Conservation (phyloP, 2,329 filamentous ascomycete genomes). For the Colletotrichum theobromicola region DNA sequence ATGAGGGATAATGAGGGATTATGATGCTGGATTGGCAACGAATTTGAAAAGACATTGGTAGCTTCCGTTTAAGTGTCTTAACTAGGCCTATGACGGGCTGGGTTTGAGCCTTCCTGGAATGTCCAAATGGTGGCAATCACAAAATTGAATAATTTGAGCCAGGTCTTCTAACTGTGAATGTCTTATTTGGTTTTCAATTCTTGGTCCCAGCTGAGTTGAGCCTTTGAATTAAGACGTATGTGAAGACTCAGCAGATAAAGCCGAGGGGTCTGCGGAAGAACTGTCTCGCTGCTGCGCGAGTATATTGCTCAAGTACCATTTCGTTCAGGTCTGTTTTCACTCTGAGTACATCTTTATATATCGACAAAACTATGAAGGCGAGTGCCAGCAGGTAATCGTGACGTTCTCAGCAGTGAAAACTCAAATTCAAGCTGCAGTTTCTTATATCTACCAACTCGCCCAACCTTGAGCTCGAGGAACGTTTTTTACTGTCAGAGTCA, state of each 20-base stretch:
- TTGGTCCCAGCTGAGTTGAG: not conserved
- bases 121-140: too few species aligned
- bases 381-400: not conserved
- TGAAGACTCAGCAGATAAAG: not conserved
- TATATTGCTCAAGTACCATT: not conserved
- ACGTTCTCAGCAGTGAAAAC: not conserved
- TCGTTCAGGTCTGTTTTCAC: not conserved
- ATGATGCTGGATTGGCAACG: not conserved
- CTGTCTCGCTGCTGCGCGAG: not conserved
- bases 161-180: not conserved
- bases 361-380: too few species aligned
- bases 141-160: not conserved
- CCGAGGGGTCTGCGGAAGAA: not conserved
- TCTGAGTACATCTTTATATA: rapidly evolving
- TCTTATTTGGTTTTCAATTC: not conserved
- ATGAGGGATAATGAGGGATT: not conserved
- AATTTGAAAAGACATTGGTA: not conserved
- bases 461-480: too few species aligned
- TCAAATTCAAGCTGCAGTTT: too few species aligned
- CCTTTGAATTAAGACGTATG: not conserved
- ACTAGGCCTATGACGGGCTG: not conserved
- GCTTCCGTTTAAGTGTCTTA: not conserved
- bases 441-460: too few species aligned
- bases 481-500: not conserved
- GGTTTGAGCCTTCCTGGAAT: not conserved